A percentile compares a stretch with the other conserved stretches of the same genome.
phyloP scores from a whole-genome alignment of 129 eudicot genomes.

The Dittrichia graveolens region DNA sequence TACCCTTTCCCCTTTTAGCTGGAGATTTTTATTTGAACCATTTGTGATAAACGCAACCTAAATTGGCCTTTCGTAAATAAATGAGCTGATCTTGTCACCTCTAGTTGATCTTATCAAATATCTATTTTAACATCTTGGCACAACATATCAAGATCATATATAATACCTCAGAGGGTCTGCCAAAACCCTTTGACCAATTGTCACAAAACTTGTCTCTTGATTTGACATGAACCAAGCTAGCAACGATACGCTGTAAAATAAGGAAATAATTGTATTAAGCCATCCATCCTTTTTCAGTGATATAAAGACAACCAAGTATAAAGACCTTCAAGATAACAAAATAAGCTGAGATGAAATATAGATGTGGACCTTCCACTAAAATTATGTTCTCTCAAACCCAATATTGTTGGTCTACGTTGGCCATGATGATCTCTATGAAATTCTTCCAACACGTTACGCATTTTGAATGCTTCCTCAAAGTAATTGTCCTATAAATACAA shows the following conservation, averaged over 20 bases:
- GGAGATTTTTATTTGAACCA: neutral
- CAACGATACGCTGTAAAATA: conserved; percentile 77
- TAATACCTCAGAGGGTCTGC: conserved; percentile 93
- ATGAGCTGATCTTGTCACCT: too few relatives aligned
- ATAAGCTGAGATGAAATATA: conserved; percentile 19
- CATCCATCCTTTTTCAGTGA: neutral
- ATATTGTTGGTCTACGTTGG: conserved; percentile 79
- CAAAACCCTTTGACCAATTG: conserved; percentile 90
- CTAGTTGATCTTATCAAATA: too few relatives aligned
- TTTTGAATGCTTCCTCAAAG: conserved; percentile 98
- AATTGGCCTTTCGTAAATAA: neutral
- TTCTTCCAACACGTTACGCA: conserved; percentile 94
- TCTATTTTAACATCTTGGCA: conserved; percentile 1
- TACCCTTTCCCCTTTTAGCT: neutral
- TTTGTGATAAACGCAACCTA: neutral
- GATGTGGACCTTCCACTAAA: conserved; percentile 86
- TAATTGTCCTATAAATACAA: conserved; percentile 65
- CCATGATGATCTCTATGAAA: conserved; percentile 73
- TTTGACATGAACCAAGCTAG: conserved; percentile 99
- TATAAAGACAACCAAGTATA: neutral
- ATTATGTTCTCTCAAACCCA: conserved; percentile 95
- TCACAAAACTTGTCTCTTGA: conserved; percentile 97
- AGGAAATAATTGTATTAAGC: neutral
- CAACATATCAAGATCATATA: conserved; percentile 14
- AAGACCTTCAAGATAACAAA: conserved; percentile 12